A percentile compares a stretch with the other conserved stretches of the same genome.
Evolutionary conservation across 2,329 filamentous ascomycete species (phyloP).

Genomic region (Fusarium liriodendri): DNA sequence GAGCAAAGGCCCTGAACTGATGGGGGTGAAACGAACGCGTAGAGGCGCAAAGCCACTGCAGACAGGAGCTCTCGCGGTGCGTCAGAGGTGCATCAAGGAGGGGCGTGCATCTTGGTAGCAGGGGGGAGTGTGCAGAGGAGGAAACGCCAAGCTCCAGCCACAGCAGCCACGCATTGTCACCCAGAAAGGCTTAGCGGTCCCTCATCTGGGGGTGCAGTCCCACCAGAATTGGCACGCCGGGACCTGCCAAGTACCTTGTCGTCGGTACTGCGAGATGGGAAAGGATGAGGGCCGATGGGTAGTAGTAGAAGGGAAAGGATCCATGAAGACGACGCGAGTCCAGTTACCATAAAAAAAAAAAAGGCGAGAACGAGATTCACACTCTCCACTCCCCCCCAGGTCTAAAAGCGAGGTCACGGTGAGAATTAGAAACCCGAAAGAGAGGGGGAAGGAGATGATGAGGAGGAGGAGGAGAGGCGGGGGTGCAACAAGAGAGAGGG

Average conservation of each 20-base stretch:
- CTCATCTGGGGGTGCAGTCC: neutral
- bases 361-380: neutral
- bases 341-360: neutral
- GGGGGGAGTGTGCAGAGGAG: neutral
- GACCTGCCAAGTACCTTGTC: neutral
- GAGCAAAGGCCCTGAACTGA: neutral
- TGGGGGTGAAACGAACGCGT: slow-evolving; percentile 9
- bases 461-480: neutral
- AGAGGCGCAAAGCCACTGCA: slow-evolving; percentile 1
- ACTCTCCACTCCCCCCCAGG: neutral
- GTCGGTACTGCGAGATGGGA: neutral
- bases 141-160: neutral
- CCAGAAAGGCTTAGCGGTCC: neutral
- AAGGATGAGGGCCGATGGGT: neutral
- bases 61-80: slow-evolving; percentile 21
- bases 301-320: neutral
- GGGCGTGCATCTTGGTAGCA: neutral
- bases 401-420: neutral
- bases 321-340: neutral
- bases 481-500: neutral
- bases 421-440: neutral
- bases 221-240: neutral
- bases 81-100: slow-evolving; percentile 24
- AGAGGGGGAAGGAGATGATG: neutral
- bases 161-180: neutral